Percentiles rank a stretch among this genome's conserved stretches.
Evolutionary conservation across 2,329 filamentous ascomycete genomes (phyloP).

Genomic region (Pyricularia grisea): DNA sequence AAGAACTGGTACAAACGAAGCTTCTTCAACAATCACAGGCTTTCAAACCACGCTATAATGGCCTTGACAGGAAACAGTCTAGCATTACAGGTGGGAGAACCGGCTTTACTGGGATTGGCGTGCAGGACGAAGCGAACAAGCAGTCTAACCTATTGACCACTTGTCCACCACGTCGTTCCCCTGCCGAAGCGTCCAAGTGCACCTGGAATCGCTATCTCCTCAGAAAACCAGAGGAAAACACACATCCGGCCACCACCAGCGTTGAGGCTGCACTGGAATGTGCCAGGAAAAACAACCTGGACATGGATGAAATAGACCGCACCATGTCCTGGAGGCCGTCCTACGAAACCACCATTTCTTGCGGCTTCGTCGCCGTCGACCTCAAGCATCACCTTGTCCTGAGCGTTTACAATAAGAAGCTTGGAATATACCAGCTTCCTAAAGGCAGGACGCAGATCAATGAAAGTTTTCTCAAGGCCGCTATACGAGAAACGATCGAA

Average conservation of each 20-base stretch:
- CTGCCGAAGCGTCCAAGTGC: background rate
- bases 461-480: constrained; percentile 30
- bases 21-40: background rate
- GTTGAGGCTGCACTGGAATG: background rate
- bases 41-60: background rate
- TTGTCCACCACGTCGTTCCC: background rate
- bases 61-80: background rate
- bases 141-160: background rate
- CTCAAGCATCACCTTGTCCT: constrained; percentile 25
- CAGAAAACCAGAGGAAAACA: background rate
- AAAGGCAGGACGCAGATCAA: constrained; percentile 39
- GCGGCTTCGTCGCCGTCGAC: constrained; percentile 36
- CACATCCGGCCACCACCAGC: background rate
- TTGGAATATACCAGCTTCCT: constrained; percentile 34
- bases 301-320: constrained; percentile 19
- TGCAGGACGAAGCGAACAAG: background rate
- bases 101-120: background rate
- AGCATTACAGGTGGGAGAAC: background rate
- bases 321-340: constrained; percentile 29
- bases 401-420: constrained; percentile 30
- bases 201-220: background rate
- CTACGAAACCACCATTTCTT: constrained; percentile 32
- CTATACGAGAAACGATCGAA: constrained; percentile 36
- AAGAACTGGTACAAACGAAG: background rate
- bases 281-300: constrained; percentile 7